Conservation (phyloP, 352 stramenopile species). For the Phytophthora constricta region DNA sequence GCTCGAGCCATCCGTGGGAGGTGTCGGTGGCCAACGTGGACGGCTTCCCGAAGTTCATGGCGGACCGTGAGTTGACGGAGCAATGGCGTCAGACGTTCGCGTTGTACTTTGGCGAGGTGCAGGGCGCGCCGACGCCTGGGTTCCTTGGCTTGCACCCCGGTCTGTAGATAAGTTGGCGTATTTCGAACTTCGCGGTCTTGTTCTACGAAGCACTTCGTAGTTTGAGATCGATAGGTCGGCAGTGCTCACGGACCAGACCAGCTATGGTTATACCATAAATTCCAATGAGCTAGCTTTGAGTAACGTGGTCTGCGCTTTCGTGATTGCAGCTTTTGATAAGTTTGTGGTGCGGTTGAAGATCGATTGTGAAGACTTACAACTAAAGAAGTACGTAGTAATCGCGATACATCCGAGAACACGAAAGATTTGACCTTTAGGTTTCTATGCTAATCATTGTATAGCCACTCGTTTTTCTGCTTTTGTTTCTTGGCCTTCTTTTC, state of each 20-base stretch:
- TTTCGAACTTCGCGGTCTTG: not conserved
- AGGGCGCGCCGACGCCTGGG: conserved; percentile 44
- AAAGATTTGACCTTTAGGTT: too few species aligned
- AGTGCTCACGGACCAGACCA: not conserved
- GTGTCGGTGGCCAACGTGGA: conserved; percentile 36
- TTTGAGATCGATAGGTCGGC: not conserved
- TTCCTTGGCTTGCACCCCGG: conserved; percentile 48
- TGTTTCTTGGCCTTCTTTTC: conserved; percentile 90
- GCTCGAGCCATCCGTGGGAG: conserved; percentile 43
- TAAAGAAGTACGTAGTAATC: too few species aligned
- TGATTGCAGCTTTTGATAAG: too few species aligned
- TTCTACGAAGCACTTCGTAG: not conserved
- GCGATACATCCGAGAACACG: too few species aligned
- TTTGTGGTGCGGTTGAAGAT: not conserved
- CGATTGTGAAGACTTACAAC: not conserved
- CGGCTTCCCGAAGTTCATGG: conserved; percentile 56
- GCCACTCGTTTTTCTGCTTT: conserved; percentile 87
- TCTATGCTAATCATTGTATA: conserved; percentile 71
- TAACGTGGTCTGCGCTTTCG: too few species aligned
- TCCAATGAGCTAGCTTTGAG: too few species aligned
- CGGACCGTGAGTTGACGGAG: conserved; percentile 51
- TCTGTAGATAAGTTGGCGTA: conserved; percentile 16
- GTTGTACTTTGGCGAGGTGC: conserved; percentile 65
- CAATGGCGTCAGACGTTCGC: conserved; percentile 49
- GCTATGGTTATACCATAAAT: not conserved